Evolutionary conservation across 257 asterid species (phyloP), one percentile per base, ranked within the genome.

Genomic region (Cordia subcordata): DNA sequence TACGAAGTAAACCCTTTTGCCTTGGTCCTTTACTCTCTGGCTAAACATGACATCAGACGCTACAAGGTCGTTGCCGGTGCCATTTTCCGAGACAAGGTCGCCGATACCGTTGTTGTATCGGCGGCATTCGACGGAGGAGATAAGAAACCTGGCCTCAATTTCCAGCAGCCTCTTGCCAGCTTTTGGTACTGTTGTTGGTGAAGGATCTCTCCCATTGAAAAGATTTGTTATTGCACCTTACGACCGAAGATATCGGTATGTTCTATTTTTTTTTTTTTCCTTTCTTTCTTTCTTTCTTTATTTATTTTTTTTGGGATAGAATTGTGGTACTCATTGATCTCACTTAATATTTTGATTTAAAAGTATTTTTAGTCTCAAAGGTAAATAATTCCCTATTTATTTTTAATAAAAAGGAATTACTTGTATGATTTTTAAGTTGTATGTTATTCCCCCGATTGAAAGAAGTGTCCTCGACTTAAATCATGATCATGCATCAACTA

Each of bases 141-240:
- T 76, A 9, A 79, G 68, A 58, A 86, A 89, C 75, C 64, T 84
- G 16, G 80, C 93, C 8, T 87, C 97, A 3, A 82, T 90, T 61
- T 87, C 97, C n/a, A 87, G 96, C 81, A 90, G 96, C 62, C 74
- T 90, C 52, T 64, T 90, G 82, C 95, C 96, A 51, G 95, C 96
- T 67, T 90, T 90, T 56, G 96, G 97, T 55, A 87, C 85, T 42
- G 76, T 78, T 22, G 74, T 85, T 35, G 91, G 82, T 45, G 95
- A 90, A 64, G 83, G 86, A 45, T 58, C 80, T 32, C 23, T 69
- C 4, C 64, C 54, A n/a, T 68, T 81, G 65, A 63, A 65, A 17
- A 75, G 57, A 80, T 81, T 64, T 63, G 75, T 85, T 32, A 68
- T 90, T 72, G 95, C 90, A 19, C 96, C 96, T 8, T 81, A 75